Percentiles rank a stretch among this genome's conserved stretches.
Conservation (phyloP, 169 alveolate genomes). For the Cryptosporidium tyzzeri region DNA sequence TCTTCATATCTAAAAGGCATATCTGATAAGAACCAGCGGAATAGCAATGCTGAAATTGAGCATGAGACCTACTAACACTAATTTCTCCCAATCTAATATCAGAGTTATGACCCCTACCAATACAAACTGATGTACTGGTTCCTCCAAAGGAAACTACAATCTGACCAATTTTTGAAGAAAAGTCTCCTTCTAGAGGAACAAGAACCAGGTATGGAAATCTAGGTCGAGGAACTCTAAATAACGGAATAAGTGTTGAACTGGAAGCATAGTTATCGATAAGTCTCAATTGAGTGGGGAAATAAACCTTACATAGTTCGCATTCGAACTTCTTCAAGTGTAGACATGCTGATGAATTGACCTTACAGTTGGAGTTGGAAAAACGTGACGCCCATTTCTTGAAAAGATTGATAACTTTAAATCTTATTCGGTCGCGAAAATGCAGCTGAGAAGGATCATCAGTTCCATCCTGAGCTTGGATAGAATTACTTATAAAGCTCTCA, state of each 20-base stretch:
- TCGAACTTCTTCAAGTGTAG: slow-evolving; percentile 60
- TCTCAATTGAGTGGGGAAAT: slow-evolving; percentile 53
- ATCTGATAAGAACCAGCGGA: slow-evolving; percentile 9
- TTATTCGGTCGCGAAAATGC: slow-evolving; percentile 40
- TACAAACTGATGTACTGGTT: slow-evolving; percentile 39
- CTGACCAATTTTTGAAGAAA: slow-evolving; percentile 56
- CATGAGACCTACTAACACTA: slow-evolving; percentile 84
- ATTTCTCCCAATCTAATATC: slow-evolving; percentile 88
- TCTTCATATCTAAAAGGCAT: slow-evolving; percentile 50
- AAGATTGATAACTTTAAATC: slow-evolving; percentile 3
- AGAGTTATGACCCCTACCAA: slow-evolving; percentile 88
- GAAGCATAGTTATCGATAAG: not conserved
- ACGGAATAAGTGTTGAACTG: slow-evolving; percentile 1
- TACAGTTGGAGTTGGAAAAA: not conserved
- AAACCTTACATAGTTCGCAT: slow-evolving; percentile 68
- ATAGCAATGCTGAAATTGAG: slow-evolving; percentile 76
- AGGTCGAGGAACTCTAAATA: slow-evolving; percentile 72
- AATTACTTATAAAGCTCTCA: not conserved
- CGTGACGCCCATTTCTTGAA: slow-evolving; percentile 29
- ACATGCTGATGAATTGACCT: slow-evolving; percentile 62
- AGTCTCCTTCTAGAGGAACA: slow-evolving; percentile 68
- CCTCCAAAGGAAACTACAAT: slow-evolving; percentile 70
- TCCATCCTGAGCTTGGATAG: not conserved
- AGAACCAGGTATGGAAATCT: slow-evolving; percentile 66
- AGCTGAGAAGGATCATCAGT: not conserved